Percentiles rank a stretch among this genome's conserved stretches.
Evolutionary conservation across 305 asterid genomes (phyloP).

Genomic region (Solanum hybrid): DNA sequence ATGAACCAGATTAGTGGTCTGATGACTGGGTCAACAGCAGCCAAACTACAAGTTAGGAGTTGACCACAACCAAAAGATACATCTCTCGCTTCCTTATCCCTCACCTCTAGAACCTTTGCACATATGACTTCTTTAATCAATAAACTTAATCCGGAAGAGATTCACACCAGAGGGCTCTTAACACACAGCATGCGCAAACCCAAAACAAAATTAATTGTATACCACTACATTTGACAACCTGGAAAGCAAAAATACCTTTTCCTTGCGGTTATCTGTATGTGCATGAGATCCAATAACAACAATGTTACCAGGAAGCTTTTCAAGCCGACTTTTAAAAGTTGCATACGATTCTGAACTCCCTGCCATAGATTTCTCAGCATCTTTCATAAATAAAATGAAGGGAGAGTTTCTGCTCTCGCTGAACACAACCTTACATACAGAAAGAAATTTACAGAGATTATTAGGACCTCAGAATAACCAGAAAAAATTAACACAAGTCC

Average conservation of each 20-base stretch:
- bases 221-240: neutral
- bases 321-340: constrained; percentile 57
- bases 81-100: neutral
- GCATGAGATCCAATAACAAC: constrained; percentile 65
- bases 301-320: constrained; percentile 68
- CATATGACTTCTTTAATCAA: neutral
- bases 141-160: neutral
- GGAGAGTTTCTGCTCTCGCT: constrained; percentile 69
- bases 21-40: neutral
- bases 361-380: constrained; percentile 77
- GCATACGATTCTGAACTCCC: constrained; percentile 59
- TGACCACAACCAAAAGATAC: neutral
- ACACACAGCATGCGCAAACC: neutral
- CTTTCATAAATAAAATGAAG: constrained; percentile 80
- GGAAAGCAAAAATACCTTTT: constrained; percentile 38
- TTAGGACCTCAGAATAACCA: neutral
- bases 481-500: neutral
- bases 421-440: constrained; percentile 39
- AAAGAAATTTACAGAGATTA: neutral
- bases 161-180: neutral
- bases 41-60: neutral
- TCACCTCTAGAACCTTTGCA: neutral
- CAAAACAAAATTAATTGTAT: neutral
- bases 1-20: neutral
- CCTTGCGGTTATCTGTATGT: constrained; percentile 55